A percentile compares a stretch with the other conserved stretches of the same genome.
Conservation (phyloP, 1,139 yeast genomes). For the Candida sanyaensis region DNA sequence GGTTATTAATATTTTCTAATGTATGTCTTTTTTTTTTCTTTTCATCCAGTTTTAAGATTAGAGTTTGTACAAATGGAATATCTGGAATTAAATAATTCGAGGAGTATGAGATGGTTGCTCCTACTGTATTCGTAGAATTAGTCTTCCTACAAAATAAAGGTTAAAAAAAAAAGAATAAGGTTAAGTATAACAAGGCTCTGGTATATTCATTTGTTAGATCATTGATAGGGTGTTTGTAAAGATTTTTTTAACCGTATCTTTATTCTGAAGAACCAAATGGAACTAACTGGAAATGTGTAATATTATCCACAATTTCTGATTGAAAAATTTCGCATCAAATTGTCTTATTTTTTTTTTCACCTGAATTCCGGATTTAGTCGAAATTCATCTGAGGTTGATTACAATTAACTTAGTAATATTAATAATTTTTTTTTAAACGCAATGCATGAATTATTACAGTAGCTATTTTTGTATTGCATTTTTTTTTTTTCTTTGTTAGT, state of each 20-base stretch:
- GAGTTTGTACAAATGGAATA: background rate
- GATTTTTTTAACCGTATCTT: too few relatives aligned
- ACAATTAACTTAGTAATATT: conserved; percentile 5
- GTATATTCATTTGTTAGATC: too few relatives aligned
- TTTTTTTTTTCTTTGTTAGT: background rate
- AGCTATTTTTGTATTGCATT: too few relatives aligned
- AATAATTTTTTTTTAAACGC: conserved; percentile 1
- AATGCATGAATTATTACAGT: background rate
- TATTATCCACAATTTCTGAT: background rate
- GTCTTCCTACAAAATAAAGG: too few relatives aligned
- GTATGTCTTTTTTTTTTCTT: background rate
- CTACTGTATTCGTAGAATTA: background rate
- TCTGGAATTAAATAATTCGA: background rate
- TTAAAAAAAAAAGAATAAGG: background rate
- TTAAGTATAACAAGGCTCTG: background rate
- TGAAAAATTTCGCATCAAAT: conserved; percentile 1
- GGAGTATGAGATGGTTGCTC: background rate
- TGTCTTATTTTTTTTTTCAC: background rate
- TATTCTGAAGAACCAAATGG: too few relatives aligned
- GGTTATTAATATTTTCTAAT: background rate
- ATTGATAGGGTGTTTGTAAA: too few relatives aligned
- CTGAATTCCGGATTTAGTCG: background rate
- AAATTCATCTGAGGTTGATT: background rate
- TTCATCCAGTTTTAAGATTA: background rate
- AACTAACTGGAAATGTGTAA: too few relatives aligned